phyloP scores from a whole-genome alignment of 805 yeast species.

The Kregervanrija delftensis region DNA sequence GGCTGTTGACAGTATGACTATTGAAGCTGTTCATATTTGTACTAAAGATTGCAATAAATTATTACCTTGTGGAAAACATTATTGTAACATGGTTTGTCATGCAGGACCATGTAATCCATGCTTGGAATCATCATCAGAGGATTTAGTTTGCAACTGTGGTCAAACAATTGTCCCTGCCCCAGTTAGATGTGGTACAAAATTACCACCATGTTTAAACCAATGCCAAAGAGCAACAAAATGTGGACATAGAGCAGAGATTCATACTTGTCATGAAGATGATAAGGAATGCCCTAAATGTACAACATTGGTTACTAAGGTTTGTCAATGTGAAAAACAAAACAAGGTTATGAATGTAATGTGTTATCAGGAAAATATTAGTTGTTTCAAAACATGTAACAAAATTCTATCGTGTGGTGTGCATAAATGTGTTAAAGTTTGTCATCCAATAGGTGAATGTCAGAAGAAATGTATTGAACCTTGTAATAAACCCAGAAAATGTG shows the following conservation, averaged over 20 bases:
- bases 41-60: constrained; percentile 55
- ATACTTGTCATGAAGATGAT: constrained; percentile 66
- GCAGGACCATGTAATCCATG: constrained; percentile 77
- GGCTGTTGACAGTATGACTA: constrained; percentile 43
- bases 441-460: constrained; percentile 50
- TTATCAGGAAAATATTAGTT: constrained; percentile 60
- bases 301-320: constrained; percentile 22
- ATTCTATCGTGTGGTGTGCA: constrained; percentile 43
- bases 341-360: constrained; percentile 59
- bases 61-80: constrained; percentile 59
- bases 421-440: constrained; percentile 49
- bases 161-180: constrained; percentile 74
- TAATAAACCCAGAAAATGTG: constrained; percentile 50
- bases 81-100: constrained; percentile 68
- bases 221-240: constrained; percentile 54
- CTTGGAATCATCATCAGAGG: constrained; percentile 72
- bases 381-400: constrained; percentile 59
- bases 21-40: constrained; percentile 74
- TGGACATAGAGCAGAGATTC: constrained; percentile 68
- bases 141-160: constrained; percentile 76
- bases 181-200: constrained; percentile 70
- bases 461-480: constrained; percentile 55
- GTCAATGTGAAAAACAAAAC: constrained; percentile 25
- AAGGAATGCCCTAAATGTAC: constrained; percentile 75
- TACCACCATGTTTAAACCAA: constrained; percentile 59